phyloP scores from a whole-genome alignment of 2,329 filamentous ascomycete genomes.

The Trichophaea hybrida region DNA sequence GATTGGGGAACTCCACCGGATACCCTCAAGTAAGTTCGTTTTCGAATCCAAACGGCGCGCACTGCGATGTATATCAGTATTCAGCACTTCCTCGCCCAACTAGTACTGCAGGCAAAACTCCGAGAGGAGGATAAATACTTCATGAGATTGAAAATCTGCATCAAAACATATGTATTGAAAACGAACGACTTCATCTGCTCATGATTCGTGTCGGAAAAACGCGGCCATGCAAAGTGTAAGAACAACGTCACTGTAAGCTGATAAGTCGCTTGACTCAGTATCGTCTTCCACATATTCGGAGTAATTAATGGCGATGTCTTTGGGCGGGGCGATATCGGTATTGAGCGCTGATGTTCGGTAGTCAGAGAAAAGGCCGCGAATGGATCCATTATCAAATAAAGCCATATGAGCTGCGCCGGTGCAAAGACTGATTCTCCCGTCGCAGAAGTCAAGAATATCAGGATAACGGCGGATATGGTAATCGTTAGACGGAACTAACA shows the following conservation, averaged over 20 bases:
- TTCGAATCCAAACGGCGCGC: slow-evolving; percentile 49
- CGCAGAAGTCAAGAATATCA: slow-evolving; percentile 47
- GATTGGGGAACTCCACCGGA: slow-evolving; percentile 44
- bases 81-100: no score
- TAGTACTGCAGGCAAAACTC: no score
- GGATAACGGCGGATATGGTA: slow-evolving; percentile 52
- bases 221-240: slow-evolving; percentile 46
- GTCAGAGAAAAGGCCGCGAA: slow-evolving; percentile 51
- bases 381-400: slow-evolving; percentile 57
- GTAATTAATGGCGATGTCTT: slow-evolving; percentile 36
- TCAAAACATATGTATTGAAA: slow-evolving; percentile 59
- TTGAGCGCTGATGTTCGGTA: slow-evolving; percentile 49
- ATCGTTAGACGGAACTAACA: slow-evolving; percentile 58
- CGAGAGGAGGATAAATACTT: no score
- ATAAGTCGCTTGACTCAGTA: slow-evolving; percentile 46
- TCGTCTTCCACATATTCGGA: slow-evolving; percentile 51
- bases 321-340: slow-evolving; percentile 37
- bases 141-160: slow-evolving; percentile 61
- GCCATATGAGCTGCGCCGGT: slow-evolving; percentile 53
- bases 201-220: slow-evolving; percentile 36
- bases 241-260: slow-evolving; percentile 46
- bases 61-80: slow-evolving; percentile 57
- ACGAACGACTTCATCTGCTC: slow-evolving; percentile 45
- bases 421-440: slow-evolving; percentile 47
- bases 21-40: slow-evolving; percentile 46